A percentile compares a stretch with the other conserved stretches of the same genome.
phyloP scores from a whole-genome alignment of 2,329 filamentous ascomycete genomes.

The Pseudocercospora fijiensis region DNA sequence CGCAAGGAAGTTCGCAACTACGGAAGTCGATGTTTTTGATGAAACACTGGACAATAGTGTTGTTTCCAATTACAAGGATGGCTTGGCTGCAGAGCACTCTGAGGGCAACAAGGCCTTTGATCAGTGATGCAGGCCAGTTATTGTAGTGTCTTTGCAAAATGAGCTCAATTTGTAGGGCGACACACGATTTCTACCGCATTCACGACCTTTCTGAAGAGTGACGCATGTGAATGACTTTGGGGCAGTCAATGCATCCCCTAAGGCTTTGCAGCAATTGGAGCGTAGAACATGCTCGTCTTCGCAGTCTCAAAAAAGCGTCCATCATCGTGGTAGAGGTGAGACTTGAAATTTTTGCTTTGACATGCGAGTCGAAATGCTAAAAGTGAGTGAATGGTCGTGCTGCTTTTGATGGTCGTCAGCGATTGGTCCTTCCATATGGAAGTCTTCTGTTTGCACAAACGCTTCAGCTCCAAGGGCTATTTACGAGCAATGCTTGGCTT shows the following conservation, averaged over 20 bases:
- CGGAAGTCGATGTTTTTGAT: conserved; percentile 57
- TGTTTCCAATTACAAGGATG: conserved; percentile 25
- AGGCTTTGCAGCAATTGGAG: neutral
- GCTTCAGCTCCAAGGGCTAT: neutral
- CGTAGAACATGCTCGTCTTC: neutral
- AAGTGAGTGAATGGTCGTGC: neutral
- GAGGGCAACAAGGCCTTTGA: conserved; percentile 15
- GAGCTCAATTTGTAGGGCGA: neutral
- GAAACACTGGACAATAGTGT: conserved; percentile 39
- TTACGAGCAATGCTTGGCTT: conserved; percentile 1
- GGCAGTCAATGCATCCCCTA: neutral
- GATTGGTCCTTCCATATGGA: neutral
- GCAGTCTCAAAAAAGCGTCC: neutral
- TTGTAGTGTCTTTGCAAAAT: neutral
- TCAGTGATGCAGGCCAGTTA: neutral
- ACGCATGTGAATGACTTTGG: neutral
- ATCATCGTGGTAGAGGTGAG: neutral
- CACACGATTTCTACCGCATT: neutral
- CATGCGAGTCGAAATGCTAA: neutral
- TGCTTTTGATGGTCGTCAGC: neutral
- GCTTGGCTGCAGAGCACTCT: conserved; percentile 18
- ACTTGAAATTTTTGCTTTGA: neutral
- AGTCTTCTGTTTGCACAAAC: neutral
- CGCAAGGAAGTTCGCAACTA: conserved; percentile 69
- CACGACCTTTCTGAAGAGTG: neutral